Conservation (phyloP, 2,329 filamentous ascomycete species). For the Zarea fungicola region DNA sequence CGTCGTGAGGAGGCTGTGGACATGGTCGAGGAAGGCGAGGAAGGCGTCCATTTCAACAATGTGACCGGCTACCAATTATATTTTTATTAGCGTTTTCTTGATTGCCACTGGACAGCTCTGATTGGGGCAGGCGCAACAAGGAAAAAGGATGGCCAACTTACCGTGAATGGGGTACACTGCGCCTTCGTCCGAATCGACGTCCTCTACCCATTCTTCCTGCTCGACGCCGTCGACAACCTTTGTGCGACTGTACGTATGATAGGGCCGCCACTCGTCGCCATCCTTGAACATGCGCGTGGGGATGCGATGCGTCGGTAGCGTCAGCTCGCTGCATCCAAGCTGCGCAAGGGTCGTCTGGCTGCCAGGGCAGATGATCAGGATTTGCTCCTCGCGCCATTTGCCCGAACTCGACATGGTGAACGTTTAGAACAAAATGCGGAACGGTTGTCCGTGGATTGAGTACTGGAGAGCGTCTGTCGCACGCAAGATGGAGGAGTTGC, state of each 20-base stretch:
- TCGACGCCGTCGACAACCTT: slow-evolving; percentile 44
- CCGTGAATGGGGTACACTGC: slow-evolving; percentile 80
- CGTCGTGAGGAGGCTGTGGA: slow-evolving; percentile 82
- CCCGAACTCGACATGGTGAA: slow-evolving; percentile 49
- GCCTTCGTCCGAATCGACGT: slow-evolving; percentile 79
- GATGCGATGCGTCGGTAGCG: slow-evolving; percentile 79
- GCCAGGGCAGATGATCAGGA: slow-evolving; percentile 71
- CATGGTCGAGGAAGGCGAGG: slow-evolving; percentile 86
- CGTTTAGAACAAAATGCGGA: background rate
- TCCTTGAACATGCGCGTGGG: slow-evolving; percentile 94
- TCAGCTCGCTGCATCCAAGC: slow-evolving; percentile 84
- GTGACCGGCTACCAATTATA: slow-evolving; percentile 53
- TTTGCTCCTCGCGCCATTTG: slow-evolving; percentile 61
- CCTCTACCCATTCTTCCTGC: slow-evolving; percentile 77
- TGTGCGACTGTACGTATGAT: slow-evolving; percentile 65
- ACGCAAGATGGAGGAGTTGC: background rate
- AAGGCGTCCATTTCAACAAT: slow-evolving; percentile 91
- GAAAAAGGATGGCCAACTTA: slow-evolving; percentile 24
- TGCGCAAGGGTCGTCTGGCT: slow-evolving; percentile 88
- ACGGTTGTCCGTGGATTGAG: too few relatives aligned
- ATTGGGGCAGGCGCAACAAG: background rate
- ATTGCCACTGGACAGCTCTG: background rate
- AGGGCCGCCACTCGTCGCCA: slow-evolving; percentile 69
- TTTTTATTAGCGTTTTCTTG: slow-evolving; percentile 11
- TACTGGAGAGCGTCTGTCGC: background rate